Base-by-base conservation (phyloP, 257 asterid genomes). In the Solanum pinnatisectum region DNA sequence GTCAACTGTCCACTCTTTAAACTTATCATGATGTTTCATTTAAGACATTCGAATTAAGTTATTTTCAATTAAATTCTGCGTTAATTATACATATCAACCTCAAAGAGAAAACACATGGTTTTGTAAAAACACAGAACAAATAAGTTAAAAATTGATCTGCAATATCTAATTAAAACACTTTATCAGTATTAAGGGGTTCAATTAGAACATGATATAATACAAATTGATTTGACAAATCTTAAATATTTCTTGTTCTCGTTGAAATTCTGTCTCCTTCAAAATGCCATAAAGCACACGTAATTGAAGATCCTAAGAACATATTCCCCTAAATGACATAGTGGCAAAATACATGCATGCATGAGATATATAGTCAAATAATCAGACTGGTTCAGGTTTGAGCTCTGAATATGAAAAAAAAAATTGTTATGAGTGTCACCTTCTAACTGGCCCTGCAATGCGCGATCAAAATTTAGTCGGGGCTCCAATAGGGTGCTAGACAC, bases 361-460 rank as follows among this genome's bases (percentile, higher is more conserved):
- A 16, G 10, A 60, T 27, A 46, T 11, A 10, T 20, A 5, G 32
- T 74, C 32, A 20, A 39, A 10, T 36, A 74, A 22, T 36, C 6
- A 73, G 18, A 56, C 0, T 18, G 1, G 3, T 6, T 56, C n/a
- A 22, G 1, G 4, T 56, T 6, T 18, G 0, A 56, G 10, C 4
- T 18, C 1, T 56, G 0, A 16, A 18, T 56, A 56, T 56, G 1
- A 18, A 6, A 16, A 16, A 15, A 18, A 18, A 4, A 0, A 0
- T 6, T 46, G 1, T 44, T 5, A 4, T 15, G 60, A 52, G 65
- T 6, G n/a, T 56, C n/a, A 56, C n/a, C 4, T 0, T 56, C 4
- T 18, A 56, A 56, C 3, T 0, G 1, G n/a, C 10, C n/a, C 0
- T 56, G 23, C 0, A 18, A 18, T 56, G 23, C 0, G 2, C n/a